phyloP scores from a whole-genome alignment of 768 basidiomycete genomes.

The Phylloporus arenicola region DNA sequence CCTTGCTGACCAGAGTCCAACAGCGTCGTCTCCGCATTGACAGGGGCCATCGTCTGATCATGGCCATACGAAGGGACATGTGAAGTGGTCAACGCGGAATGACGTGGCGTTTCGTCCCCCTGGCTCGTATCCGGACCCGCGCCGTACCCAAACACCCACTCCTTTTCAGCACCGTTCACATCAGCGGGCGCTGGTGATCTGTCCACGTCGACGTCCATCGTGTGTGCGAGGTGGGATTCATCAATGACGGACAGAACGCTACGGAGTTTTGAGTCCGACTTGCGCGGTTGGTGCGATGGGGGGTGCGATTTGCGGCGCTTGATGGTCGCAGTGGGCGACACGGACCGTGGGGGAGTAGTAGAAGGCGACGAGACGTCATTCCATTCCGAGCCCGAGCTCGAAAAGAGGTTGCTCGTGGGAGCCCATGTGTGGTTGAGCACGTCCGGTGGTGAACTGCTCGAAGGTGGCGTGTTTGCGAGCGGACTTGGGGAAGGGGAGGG shows the following conservation, averaged over 20 bases:
- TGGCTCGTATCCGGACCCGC: conserved; percentile 28
- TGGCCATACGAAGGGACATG: conserved; percentile 19
- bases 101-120: conserved; percentile 45
- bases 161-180: conserved; percentile 30
- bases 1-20: conserved; percentile 14
- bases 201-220: conserved; percentile 21
- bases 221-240: conserved; percentile 43
- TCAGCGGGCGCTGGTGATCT: conserved; percentile 22
- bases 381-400: conserved; percentile 55
- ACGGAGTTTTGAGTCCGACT: conserved; percentile 63
- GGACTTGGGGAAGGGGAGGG: conserved; percentile 60
- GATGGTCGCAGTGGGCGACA: conserved; percentile 41
- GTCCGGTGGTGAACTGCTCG: conserved; percentile 32
- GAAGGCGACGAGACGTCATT: conserved; percentile 36
- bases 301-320: conserved; percentile 52
- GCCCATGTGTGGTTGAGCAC: conserved; percentile 46
- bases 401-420: conserved; percentile 42
- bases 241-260: conserved; percentile 70
- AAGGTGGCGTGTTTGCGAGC: conserved; percentile 40
- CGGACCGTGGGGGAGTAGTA: conserved; percentile 45
- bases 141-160: conserved; percentile 40
- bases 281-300: conserved; percentile 40
- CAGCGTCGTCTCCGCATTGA: conserved; percentile 10
- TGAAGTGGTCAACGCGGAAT: conserved; percentile 28
- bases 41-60: conserved; percentile 13